Base-by-base conservation (phyloP, 2,329 filamentous ascomycete genomes). In the Aquanectria penicillioides region DNA sequence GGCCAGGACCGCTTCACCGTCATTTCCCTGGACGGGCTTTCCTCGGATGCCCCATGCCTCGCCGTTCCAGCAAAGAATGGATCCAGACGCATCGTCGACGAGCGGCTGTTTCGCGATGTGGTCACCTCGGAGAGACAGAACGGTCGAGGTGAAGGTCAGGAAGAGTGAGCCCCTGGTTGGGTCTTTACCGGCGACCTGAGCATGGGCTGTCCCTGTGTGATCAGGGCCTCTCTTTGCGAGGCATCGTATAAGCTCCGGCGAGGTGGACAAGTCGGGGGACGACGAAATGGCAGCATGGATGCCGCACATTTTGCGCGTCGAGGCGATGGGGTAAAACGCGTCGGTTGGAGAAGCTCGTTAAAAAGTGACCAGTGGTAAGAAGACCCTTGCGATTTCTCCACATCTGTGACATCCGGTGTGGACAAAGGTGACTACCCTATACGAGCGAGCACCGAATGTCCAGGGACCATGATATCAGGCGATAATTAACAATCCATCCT, bases 11-110 rank as follows among this genome's bases (percentile, higher is more conserved):
- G 80, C 77, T 68, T 89, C 83, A 3, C 91, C 91, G 75, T 99
- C 95, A 71, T 97, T 97, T 56, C 88, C 91, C 6, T 70, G 57
- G n/a, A 97, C 80, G 1, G 74, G 69, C 9, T 82, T 68, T 28
- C 82, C 83, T 8, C 76, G 77, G 46, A 97, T 82, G 56, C 85
- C 89, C 95, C 95, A 99, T 1, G 93, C 94, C 74, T 99, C 95
- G 37, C 95, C 95, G 71, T 99, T 99, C 95, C 95, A 99, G 82
- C 94, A 97, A 2, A 99, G 81, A 1, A 92, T 80, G 1, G 89
- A 92, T 4, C 83, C 81, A 0, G 83, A 83, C 0, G 67, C 62
- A 3, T 71, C 31, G 64, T 90, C 85, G 36, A 83, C 74, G 4
- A 97, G 83, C 2, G 95, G 95, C 74, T 98, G 95, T 28, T 78